A percentile compares a stretch with the other conserved stretches of the same genome.
phyloP scores from a whole-genome alignment of 768 basidiomycete species.

The Exidia glandulosa region DNA sequence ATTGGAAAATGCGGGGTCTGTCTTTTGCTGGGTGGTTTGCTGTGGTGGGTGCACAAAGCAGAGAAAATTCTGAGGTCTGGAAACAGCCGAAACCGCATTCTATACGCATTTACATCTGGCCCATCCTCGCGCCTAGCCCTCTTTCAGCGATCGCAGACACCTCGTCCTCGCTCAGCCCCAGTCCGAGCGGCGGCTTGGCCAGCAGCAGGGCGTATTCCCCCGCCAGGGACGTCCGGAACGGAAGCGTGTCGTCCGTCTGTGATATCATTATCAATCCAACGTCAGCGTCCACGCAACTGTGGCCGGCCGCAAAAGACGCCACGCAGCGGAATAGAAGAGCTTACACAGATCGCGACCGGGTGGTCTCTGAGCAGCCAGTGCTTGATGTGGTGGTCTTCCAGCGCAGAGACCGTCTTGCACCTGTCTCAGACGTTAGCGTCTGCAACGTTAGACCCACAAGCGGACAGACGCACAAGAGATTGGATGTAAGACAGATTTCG shows the following conservation, averaged over 20 bases:
- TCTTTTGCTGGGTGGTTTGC: background rate
- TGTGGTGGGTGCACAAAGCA: background rate
- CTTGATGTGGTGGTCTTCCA: conserved; percentile 64
- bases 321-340: conserved; percentile 13
- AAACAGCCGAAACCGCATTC: background rate
- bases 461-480: conserved; percentile 40
- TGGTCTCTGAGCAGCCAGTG: conserved; percentile 52
- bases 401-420: conserved; percentile 51
- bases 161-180: conserved; percentile 52
- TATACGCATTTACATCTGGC: background rate
- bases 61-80: background rate
- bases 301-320: background rate
- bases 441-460: background rate
- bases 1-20: background rate
- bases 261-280: conserved; percentile 2
- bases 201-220: conserved; percentile 75
- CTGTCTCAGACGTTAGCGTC: conserved; percentile 25
- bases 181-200: conserved; percentile 57
- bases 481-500: conserved; percentile 76
- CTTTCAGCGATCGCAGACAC: conserved; percentile 45
- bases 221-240: conserved; percentile 61
- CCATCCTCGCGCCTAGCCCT: conserved; percentile 32
- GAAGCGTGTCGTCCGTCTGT: conserved; percentile 78
- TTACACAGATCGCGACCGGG: conserved; percentile 67
- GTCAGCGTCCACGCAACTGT: background rate